Evolutionary conservation across 2,329 filamentous ascomycete genomes (phyloP), one percentile per base, ranked within the genome.

Genomic region (Microdochium nivale): DNA sequence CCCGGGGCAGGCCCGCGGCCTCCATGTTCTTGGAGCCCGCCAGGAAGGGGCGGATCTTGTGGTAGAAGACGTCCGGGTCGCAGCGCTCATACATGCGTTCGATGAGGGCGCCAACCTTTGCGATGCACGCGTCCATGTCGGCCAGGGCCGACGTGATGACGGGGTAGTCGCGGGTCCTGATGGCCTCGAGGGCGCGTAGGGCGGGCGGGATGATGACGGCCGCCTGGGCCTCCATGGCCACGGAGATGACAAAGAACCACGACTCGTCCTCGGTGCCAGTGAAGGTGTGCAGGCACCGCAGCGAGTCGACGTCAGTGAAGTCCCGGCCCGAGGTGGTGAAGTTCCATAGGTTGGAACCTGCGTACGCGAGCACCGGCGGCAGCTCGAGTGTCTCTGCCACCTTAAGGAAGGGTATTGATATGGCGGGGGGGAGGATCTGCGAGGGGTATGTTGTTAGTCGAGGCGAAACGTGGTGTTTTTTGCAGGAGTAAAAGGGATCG

Each of bases 21-120:
- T 76, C 81, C 92, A 96, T 96, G 66, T 95, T 95, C 70, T 90
- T 95, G 66, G 88, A 91, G 2, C 92, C 92, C 0, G 92, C 90
- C 1, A 97, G 75, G 65, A 89, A 95, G 0, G 92, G 92, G 2
- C 92, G 79, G 58, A 97, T 94, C 44, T 83, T 79, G 68, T 95
- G 83, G 68, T 95, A 96, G 69, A 97, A 97, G 3, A 90, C 81
- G 62, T 87, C 82, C 0, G 91, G 90, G 54, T 92, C 85, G 65
- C 91, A 96, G 55, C 81, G 82, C 61, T 96, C 91, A 63, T 95
- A 87, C 90, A 97, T 96, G 47, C 88, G 79, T 54, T 86, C 79
- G 1, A 96, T 73, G 0, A 96, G 65, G 0, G 65, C 66, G 10
- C 80, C 83, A 1, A 95, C 77, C 51, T 85, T 80, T 48, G 84